Conservation (phyloP, 768 basidiomycete genomes). For the Lactarius trivialis region DNA sequence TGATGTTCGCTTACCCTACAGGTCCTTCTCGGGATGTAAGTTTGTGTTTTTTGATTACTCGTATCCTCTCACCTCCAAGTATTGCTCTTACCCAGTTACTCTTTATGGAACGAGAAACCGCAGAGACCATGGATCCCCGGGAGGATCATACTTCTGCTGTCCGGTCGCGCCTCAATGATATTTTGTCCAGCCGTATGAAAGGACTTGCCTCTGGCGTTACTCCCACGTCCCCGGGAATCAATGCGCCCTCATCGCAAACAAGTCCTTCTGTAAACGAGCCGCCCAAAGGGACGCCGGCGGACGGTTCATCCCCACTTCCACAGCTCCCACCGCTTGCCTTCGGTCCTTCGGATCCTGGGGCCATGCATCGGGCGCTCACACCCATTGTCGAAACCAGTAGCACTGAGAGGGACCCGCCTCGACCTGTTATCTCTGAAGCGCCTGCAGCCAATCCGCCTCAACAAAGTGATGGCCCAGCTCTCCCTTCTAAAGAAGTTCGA, state of each 20-base stretch:
- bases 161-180: conserved; percentile 52
- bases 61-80: background rate
- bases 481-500: background rate
- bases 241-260: conserved; percentile 7
- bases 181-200: conserved; percentile 61
- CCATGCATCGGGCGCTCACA: conserved; percentile 27
- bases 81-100: conserved; percentile 45
- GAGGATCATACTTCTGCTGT: conserved; percentile 71
- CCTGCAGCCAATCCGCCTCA: background rate
- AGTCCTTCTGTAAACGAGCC: conserved; percentile 10
- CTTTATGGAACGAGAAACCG: conserved; percentile 81
- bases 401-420: conserved; percentile 18
- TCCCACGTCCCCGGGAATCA: background rate
- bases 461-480: background rate
- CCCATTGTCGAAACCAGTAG: conserved; percentile 58
- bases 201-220: conserved; percentile 26
- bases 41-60: conserved; percentile 16
- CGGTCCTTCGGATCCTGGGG: conserved; percentile 25
- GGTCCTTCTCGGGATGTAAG: conserved; percentile 78
- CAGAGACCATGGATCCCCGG: conserved; percentile 68
- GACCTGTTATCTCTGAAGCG: background rate
- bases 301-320: conserved; percentile 24
- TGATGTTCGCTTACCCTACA: conserved; percentile 94
- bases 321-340: conserved; percentile 62
- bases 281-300: background rate